These are phyloP conservation scores for Backusella morwellensis DNA, from an alignment of 192 early-diverging fungal genomes.

Conservation along the genomic window DNA sequence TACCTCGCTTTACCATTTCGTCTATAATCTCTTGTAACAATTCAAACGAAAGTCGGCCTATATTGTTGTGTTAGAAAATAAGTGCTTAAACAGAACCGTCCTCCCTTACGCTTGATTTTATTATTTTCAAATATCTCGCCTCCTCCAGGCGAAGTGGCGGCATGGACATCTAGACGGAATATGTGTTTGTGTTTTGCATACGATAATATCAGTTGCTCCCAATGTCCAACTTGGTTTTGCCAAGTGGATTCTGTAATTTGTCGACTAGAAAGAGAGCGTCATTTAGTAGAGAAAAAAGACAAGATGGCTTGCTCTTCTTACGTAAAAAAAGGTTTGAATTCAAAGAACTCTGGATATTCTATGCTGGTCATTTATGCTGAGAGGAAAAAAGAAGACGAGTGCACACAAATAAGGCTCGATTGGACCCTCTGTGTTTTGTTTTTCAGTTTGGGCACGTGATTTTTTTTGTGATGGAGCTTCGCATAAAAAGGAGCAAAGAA, in stretches of 20 bases:
- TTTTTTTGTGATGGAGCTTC: too few relatives aligned
- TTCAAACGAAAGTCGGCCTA: slow-evolving; percentile 49
- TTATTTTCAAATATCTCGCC: slow-evolving; percentile 64
- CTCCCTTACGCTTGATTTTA: slow-evolving; percentile 60
- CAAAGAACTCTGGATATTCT: slow-evolving; percentile 6
- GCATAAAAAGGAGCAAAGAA: too few relatives aligned
- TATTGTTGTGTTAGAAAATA: slow-evolving; percentile 20
- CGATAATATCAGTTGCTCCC: slow-evolving; percentile 73
- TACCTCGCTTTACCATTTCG: slow-evolving; percentile 68
- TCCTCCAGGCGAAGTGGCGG: slow-evolving; percentile 45
- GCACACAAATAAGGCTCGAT: too few relatives aligned
- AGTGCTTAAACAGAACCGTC: too few relatives aligned
- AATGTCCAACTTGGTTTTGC: slow-evolving; percentile 77
- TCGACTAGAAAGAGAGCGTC: slow-evolving; percentile 39
- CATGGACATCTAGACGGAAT: slow-evolving; percentile 61
- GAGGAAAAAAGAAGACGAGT: too few relatives aligned
- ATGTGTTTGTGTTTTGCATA: slow-evolving; percentile 67
- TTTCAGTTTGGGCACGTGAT: too few relatives aligned
- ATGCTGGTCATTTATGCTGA: slow-evolving; percentile 27
- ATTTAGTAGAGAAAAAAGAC: too few relatives aligned
- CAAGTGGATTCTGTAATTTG: slow-evolving; percentile 83
- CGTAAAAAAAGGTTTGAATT: neutral
- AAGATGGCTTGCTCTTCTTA: neutral
- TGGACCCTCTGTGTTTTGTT: too few relatives aligned
- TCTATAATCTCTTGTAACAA: slow-evolving; percentile 73